Base-by-base conservation (phyloP, 768 basidiomycete genomes). In the Auriscalpium vulgare region DNA sequence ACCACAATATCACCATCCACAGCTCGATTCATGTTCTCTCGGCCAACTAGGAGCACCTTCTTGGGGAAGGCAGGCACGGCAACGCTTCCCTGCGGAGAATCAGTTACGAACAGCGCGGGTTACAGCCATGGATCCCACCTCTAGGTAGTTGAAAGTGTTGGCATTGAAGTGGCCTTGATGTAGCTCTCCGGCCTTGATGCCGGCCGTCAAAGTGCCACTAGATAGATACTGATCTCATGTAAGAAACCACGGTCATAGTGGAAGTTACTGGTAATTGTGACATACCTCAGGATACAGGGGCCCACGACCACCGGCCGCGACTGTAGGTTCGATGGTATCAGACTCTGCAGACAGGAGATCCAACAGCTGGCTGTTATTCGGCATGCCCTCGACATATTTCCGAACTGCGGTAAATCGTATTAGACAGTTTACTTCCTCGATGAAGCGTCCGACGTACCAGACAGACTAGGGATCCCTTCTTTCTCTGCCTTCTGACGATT, bases 121-220 rank as follows among this genome's bases (percentile, higher is more conserved):
- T 29, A 29, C 29, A 29, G 29, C 29, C 29, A 29, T 29, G 29
- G n/a, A 23, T 67, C 76, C 52, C 46, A 86, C 91, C 78, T 97
- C 95, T 13, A 97, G 77, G 63, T 95, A 98, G 68, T 99, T 98
- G 71, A 94, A 99, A 61, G 85, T 85, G 63, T 91, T 97, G 2
- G 94, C 91, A 65, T 89, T 93, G 73, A 95, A 99, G 67, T 95
- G 86, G 0, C 97, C 97, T 72, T 97, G 92, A 65, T 92, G 82
- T 4, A 95, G 78, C 44, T 85, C 75, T 2, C 91, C 91, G 4
- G 82, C 80, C 68, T 94, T 95, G 55, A 97, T 77, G 1, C 93
- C 95, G 10, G 93, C 90, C 40, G 83, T 65, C 9, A 97, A 70
- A 0, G 81, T 83, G 0, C 84, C 77, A 9, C 79, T 75, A 0